These are phyloP conservation scores for Albophoma yamanashiensis DNA, from an alignment of 2,329 filamentous ascomycete species.

Conservation along the genomic window DNA sequence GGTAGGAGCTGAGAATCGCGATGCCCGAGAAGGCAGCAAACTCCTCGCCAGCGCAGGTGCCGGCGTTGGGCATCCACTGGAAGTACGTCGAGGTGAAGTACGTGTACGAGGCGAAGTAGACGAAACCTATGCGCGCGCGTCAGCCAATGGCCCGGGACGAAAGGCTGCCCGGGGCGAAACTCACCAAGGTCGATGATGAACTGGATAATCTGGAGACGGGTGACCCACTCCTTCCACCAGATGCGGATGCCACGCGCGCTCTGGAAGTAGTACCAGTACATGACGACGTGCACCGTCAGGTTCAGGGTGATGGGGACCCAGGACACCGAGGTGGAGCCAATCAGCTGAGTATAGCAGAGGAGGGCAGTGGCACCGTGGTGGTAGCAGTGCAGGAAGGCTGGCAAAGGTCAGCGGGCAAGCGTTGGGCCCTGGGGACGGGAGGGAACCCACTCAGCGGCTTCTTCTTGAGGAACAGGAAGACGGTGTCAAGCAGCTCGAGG, in stretches of 20 bases:
- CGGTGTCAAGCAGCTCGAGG: conserved; percentile 86
- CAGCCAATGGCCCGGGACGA: not conserved
- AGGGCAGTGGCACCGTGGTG: conserved; percentile 95
- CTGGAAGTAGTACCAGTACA: conserved; percentile 99
- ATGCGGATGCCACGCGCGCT: conserved; percentile 88
- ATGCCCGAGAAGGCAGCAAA: conserved; percentile 92
- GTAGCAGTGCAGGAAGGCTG: conserved; percentile 95
- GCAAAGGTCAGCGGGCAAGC: conserved; percentile 16
- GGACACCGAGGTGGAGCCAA: conserved; percentile 84
- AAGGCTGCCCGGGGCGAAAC: conserved; percentile 16
- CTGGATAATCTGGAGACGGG: conserved; percentile 90
- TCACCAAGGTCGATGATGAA: conserved; percentile 93
- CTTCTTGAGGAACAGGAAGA: conserved; percentile 98
- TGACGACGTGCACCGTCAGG: conserved; percentile 88
- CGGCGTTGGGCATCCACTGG: conserved; percentile 69
- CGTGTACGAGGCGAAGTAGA: conserved; percentile 98
- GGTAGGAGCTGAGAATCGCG: conserved; percentile 84
- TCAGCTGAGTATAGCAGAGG: conserved; percentile 94
- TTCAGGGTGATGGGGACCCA: conserved; percentile 94
- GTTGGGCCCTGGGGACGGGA: not conserved
- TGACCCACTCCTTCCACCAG: conserved; percentile 99
- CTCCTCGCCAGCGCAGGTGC: conserved; percentile 88
- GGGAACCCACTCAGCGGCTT: conserved; percentile 64
- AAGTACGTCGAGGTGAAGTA: conserved; percentile 95
- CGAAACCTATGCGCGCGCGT: conserved; percentile 55